Conservation (phyloP, 371 early-diverging fungal species). For the Zopfochytrium polystomum region DNA sequence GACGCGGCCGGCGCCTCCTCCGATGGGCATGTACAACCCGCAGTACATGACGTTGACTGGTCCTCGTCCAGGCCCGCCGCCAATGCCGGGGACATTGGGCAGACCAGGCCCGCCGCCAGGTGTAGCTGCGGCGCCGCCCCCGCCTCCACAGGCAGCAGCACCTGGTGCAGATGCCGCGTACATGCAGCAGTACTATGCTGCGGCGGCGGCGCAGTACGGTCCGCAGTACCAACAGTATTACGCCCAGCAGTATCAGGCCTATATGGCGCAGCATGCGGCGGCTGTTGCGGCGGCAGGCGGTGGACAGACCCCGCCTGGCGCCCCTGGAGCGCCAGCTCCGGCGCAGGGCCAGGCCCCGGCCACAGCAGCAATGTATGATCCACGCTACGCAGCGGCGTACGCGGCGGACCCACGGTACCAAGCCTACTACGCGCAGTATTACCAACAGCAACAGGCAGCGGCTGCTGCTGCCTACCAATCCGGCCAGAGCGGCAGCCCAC, state of each 20-base stretch:
- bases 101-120: too few species aligned
- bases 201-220: too few species aligned
- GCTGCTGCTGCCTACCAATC: neutral
- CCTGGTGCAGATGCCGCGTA: neutral
- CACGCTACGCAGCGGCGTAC: too few species aligned
- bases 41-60: neutral
- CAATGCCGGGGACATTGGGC: neutral
- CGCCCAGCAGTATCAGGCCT: neutral
- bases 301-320: too few species aligned
- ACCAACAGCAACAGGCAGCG: neutral
- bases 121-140: too few species aligned
- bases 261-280: too few species aligned
- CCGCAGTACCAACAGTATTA: conserved; percentile 4
- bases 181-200: conserved; percentile 2
- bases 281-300: conserved; percentile 1
- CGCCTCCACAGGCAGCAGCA: too few species aligned
- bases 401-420: neutral
- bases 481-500: neutral
- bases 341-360: neutral
- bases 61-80: neutral
- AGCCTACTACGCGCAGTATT: conserved; percentile 1
- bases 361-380: neutral
- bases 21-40: neutral
- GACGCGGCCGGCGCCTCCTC: too few species aligned
- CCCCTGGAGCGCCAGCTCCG: neutral